phyloP scores from a whole-genome alignment of 129 eudicot genomes.

The Chrysanthemum seticuspe region DNA sequence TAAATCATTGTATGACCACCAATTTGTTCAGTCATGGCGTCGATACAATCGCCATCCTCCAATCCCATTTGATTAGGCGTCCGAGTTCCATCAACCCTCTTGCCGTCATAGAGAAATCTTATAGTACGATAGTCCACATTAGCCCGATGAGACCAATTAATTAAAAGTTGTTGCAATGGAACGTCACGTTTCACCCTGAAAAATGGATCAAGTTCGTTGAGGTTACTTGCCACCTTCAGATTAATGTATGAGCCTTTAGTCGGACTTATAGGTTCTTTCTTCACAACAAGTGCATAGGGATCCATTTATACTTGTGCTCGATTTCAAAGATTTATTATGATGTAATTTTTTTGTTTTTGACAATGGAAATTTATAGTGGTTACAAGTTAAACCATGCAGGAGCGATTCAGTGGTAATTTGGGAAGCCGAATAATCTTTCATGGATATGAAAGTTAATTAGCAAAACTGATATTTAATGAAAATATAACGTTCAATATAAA shows the following conservation, averaged over 20 bases:
- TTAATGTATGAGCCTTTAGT: background rate
- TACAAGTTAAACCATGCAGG: background rate
- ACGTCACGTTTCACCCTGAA: constrained; percentile 14
- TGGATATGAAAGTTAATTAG: too few relatives aligned
- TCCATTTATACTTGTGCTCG: too few relatives aligned
- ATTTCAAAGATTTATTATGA: background rate
- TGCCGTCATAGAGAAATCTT: constrained; percentile 14
- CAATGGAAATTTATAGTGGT: constrained; percentile 11
- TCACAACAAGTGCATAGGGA: background rate
- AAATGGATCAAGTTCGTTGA: constrained; percentile 20
- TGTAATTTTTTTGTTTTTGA: background rate
- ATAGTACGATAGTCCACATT: constrained; percentile 1
- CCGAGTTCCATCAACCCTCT: background rate
- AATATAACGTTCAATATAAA: too few relatives aligned
- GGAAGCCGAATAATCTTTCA: background rate
- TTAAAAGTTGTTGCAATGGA: constrained; percentile 14
- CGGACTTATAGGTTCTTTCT: constrained; percentile 7
- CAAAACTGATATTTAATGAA: too few relatives aligned
- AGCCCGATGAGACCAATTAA: constrained; percentile 15
- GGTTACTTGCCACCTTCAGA: constrained; percentile 20
- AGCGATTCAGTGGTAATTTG: constrained; percentile 7
- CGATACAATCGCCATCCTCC: constrained; percentile 24
- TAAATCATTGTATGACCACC: constrained; percentile 2
- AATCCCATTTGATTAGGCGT: background rate
- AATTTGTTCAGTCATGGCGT: constrained; percentile 13